Percentiles rank a stretch among this genome's conserved stretches.
Conservation (phyloP, 1,139 yeast genomes). For the Saccharomycopsis crataegensis region DNA sequence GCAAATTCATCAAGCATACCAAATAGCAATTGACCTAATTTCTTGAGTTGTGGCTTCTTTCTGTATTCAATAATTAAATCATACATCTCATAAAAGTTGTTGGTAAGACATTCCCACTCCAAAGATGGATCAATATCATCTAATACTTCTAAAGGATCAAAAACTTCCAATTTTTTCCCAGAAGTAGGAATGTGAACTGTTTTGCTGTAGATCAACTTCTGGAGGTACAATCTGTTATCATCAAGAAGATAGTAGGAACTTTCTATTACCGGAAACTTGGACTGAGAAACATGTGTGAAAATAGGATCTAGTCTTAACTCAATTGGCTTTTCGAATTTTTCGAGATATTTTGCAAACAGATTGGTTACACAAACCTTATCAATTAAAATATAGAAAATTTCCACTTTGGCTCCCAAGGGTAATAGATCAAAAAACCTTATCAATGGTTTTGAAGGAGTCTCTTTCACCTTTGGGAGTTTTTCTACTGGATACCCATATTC, state of each 20-base stretch:
- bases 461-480: constrained; percentile 20
- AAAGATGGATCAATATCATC: constrained; percentile 25
- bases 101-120: constrained; percentile 37
- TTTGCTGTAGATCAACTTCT: constrained; percentile 32
- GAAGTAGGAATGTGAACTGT: constrained; percentile 6
- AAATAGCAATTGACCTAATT: constrained; percentile 23
- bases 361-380: constrained; percentile 30
- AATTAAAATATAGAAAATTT: constrained; percentile 32
- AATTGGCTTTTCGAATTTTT: constrained; percentile 28
- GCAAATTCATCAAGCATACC: constrained; percentile 24
- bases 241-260: constrained; percentile 29
- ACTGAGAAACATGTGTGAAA: constrained; percentile 18
- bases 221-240: constrained; percentile 35
- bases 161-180: constrained; percentile 23
- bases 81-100: constrained; percentile 27
- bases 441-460: neutral
- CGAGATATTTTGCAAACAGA: constrained; percentile 35
- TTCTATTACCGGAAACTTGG: neutral
- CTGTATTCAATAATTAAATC: constrained; percentile 22
- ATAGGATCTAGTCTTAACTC: constrained; percentile 30
- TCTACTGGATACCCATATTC: constrained; percentile 18
- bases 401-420: constrained; percentile 33
- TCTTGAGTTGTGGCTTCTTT: constrained; percentile 18
- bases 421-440: constrained; percentile 30
- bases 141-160: constrained; percentile 26